phyloP scores from a whole-genome alignment of 2,329 filamentous ascomycete species.

The Pleochaeta shiraiana region DNA sequence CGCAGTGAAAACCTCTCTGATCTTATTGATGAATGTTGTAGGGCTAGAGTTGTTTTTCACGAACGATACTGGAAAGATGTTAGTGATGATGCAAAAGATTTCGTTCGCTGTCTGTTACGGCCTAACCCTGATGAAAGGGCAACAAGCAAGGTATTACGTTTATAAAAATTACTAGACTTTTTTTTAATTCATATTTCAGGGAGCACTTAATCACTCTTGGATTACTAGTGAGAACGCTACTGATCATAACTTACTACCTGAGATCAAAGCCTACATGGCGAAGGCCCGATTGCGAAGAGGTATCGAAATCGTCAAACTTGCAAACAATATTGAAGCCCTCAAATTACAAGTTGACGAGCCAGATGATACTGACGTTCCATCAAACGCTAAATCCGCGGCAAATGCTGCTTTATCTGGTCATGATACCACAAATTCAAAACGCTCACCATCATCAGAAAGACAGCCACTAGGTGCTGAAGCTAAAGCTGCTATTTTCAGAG shows the following conservation, averaged over 20 bases:
- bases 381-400: slow-evolving; percentile 32
- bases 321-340: slow-evolving; percentile 86
- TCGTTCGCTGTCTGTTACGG: slow-evolving; percentile 65
- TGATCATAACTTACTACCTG: slow-evolving; percentile 91
- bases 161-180: too few species aligned
- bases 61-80: slow-evolving; percentile 98
- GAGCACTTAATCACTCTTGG: slow-evolving; percentile 69
- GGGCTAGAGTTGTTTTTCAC: slow-evolving; percentile 74
- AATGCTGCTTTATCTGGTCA: slow-evolving; percentile 20
- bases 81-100: slow-evolving; percentile 84
- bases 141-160: slow-evolving; percentile 52
- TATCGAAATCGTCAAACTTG: slow-evolving; percentile 89
- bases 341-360: slow-evolving; percentile 83
- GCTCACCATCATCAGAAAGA: slow-evolving; percentile 17
- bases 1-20: slow-evolving; percentile 84
- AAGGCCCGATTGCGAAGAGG: slow-evolving; percentile 79
- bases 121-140: slow-evolving; percentile 56
- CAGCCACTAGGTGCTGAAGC: slow-evolving; percentile 27
- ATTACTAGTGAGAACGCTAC: slow-evolving; percentile 77
- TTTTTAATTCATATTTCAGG: too few species aligned
- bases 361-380: slow-evolving; percentile 35
- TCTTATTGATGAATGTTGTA: slow-evolving; percentile 83
- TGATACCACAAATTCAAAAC: slow-evolving; percentile 7
- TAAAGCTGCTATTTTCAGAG: slow-evolving; percentile 64
- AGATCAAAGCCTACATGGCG: slow-evolving; percentile 86